Conservation (phyloP, 371 early-diverging fungal species). For the Blakeslea trispora region DNA sequence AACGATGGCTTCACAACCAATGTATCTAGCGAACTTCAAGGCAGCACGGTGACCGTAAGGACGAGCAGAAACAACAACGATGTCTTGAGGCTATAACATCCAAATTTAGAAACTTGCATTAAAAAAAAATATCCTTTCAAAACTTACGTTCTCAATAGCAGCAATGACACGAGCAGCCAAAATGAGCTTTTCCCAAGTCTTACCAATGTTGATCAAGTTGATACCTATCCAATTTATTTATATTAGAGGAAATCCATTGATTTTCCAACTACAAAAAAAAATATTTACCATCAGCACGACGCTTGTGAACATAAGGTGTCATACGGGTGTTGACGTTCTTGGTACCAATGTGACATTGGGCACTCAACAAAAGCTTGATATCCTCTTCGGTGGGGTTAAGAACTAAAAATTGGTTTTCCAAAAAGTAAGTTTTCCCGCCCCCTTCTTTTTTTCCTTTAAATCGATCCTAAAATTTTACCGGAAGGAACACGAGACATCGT, state of each 20-base stretch:
- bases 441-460: no score
- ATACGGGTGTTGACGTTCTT: slow-evolving; percentile 93
- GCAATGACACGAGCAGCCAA: slow-evolving; percentile 98
- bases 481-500: slow-evolving; percentile 28
- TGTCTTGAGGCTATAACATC: slow-evolving; percentile 91
- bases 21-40: slow-evolving; percentile 97
- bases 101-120: no score
- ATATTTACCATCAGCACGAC: slow-evolving; percentile 84
- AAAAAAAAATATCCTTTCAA: no score
- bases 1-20: slow-evolving; percentile 97
- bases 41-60: slow-evolving; percentile 99
- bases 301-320: slow-evolving; percentile 93
- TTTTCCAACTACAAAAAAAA: no score
- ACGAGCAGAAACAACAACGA: slow-evolving; percentile 96
- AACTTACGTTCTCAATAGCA: slow-evolving; percentile 88
- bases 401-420: no score
- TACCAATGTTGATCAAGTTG: slow-evolving; percentile 97
- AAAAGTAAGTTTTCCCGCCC: no score
- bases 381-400: slow-evolving; percentile 81
- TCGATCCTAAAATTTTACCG: slow-evolving; percentile 14
- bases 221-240: slow-evolving; percentile 40
- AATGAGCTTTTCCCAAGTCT: slow-evolving; percentile 99
- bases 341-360: slow-evolving; percentile 90
- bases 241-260: neutral
- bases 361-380: slow-evolving; percentile 89